Base-by-base conservation (phyloP, 371 early-diverging fungal genomes). In the Smittium culicis region DNA sequence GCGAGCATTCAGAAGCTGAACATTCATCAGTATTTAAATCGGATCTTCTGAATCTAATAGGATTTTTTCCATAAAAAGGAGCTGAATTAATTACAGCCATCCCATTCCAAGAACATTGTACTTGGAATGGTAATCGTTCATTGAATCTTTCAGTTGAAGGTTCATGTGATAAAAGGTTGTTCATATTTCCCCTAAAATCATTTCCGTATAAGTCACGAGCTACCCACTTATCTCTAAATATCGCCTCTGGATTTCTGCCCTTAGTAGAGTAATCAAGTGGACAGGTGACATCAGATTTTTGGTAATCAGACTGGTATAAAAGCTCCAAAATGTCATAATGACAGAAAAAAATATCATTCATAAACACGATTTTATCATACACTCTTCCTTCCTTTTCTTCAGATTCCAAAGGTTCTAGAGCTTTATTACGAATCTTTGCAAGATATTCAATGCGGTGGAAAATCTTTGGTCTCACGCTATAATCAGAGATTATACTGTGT, bases 31-130 rank as follows among this genome's bases (percentile, higher is more conserved):
- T 34, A 16, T n/a, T 59, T 11, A 59, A 14, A 2, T 58, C 24
- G 59, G 68, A 69, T 24, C 81, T 68, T 20, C 78, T 61, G 63
- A 81, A 80, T 33, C 69, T 64, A 34, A 77, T 55, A 1, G 31
- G 62, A 24, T 62, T 58, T 24, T 28, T 24, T 24, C 60, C 63
- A 1, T 29, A 30, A 62, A 81, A 77, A 31, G 74, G 75, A 0
- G 2, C 58, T 5, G 83, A 65, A 56, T 77, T 72, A 5, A 82
- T 62, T 11, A 81, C 73, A 0, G 78, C 72, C 45, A 71, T 56
- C 34, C 81, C 81, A 66, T 81, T 81, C 82, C 81, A 81, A 67
- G 79, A 82, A 63, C 82, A 81, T 56, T 74, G 75, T 27, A 71
- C 78, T 61, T 82, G 80, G 62, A 75, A 73, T 14, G 81, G 83